Base-by-base conservation (phyloP, 1,284 basidiomycete species). In the Ceratobasidium papillatum region DNA sequence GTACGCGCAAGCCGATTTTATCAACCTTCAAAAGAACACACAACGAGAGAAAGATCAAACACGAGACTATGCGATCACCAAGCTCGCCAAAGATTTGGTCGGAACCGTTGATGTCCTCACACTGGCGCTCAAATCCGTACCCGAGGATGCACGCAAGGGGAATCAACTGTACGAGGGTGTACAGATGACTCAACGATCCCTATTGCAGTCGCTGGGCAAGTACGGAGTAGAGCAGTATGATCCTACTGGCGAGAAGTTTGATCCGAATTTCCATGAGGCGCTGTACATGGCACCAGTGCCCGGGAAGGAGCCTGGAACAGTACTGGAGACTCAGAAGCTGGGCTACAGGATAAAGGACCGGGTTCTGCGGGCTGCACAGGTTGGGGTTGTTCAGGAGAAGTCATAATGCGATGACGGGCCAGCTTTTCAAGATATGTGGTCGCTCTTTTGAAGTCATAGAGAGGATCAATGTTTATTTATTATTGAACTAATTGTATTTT, bases 201-300 rank as follows among this genome's bases (percentile, higher is more conserved):
- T 99, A 62, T 87, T 96, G 34, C 92, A 96, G 82, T 97, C 94
- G 14, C 88, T 99, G 54, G 93, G 91, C 84, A 92, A 94, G 82
- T 94, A 96, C 84, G 93, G 96, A 76, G 90, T 99, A 81, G 94
- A 92, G 77, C 90, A 91, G 1, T 97, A 96, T 80, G 94, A 98
- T 81, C 96, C 96, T 22, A 92, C 89, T 0, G 97, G 96, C 72
- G 94, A 98, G 81, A 87, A 86, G 79, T 99, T 99, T 80, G 95
- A 99, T 83, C 97, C 97, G 38, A 98, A 97, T 83, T 84, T 86
- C 61, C 97, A 99, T 81, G 97, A 99, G 84, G 97, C 98, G 7
- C 86, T 98, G 41, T 99, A 95, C 85, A 95, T 97, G 84, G 94
- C 90, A 25, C 96, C 96, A n/a, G 88, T 97, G 74, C 85, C 86